Evolutionary conservation across 495 filamentous ascomycete species (phyloP).

Genomic region (Astrothelium subdiscretum): DNA sequence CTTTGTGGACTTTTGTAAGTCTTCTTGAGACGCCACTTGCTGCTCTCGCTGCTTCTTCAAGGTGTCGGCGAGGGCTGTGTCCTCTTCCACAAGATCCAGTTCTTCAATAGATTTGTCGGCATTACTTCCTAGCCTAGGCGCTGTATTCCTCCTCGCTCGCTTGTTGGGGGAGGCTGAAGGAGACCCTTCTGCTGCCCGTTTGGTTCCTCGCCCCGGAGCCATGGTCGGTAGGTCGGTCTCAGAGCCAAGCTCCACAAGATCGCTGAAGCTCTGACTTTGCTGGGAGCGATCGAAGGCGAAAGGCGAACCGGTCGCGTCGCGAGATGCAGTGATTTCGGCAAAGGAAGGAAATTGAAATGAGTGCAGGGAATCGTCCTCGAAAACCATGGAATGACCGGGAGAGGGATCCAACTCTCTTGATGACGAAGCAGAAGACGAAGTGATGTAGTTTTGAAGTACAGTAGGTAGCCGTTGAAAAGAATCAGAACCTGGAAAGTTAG

Average conservation of each 20-base stretch:
- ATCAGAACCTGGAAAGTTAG: not conserved
- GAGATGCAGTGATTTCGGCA: not conserved
- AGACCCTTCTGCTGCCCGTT: not conserved
- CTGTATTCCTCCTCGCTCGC: slow-evolving; percentile 5
- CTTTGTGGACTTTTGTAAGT: slow-evolving; percentile 28
- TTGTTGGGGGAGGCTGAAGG: slow-evolving; percentile 3
- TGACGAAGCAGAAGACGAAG: not conserved
- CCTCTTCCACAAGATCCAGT: slow-evolving; percentile 50
- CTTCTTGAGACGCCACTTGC: slow-evolving; percentile 36
- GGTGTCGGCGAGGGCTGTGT: slow-evolving; percentile 31
- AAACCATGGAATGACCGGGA: not conserved
- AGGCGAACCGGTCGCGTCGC: not conserved
- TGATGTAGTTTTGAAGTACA: not conserved
- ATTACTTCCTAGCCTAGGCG: slow-evolving; percentile 12
- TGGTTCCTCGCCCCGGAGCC: slow-evolving; percentile 4
- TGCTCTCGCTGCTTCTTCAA: slow-evolving; percentile 40
- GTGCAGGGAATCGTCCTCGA: not conserved
- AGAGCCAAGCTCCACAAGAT: slow-evolving; percentile 1
- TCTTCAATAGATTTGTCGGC: slow-evolving; percentile 31
- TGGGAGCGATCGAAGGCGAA: not conserved
- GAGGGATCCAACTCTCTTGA: not conserved
- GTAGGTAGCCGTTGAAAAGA: not conserved
- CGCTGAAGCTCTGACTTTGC: not conserved
- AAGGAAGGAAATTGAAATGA: not conserved
- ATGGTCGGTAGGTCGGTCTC: not conserved